Evolutionary conservation across 192 early-diverging fungal genomes (phyloP).

Genomic region (Coemansia sp.): DNA sequence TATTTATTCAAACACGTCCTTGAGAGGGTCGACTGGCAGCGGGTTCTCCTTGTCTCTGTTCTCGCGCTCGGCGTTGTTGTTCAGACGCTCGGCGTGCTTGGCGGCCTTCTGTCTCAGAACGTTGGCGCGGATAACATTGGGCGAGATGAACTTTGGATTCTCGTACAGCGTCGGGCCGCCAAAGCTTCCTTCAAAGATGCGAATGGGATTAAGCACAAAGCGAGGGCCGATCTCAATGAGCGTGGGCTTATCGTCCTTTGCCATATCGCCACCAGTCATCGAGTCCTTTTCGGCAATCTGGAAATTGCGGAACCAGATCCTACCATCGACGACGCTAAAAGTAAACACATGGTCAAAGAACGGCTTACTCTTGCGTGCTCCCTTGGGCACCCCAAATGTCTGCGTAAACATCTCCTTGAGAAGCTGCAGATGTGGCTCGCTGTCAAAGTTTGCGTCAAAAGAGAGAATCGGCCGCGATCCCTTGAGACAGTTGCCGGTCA

Average conservation of each 20-base stretch:
- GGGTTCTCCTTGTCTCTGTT: slow-evolving; percentile 29
- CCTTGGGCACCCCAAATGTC: slow-evolving; percentile 85
- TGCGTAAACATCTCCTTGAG: slow-evolving; percentile 95
- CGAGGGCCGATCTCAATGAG: slow-evolving; percentile 96
- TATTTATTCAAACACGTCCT: slow-evolving; percentile 41
- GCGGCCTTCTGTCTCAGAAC: slow-evolving; percentile 25
- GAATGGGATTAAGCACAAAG: slow-evolving; percentile 88
- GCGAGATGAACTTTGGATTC: slow-evolving; percentile 83
- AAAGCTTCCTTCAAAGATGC: slow-evolving; percentile 95
- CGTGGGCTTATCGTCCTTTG: slow-evolving; percentile 66
- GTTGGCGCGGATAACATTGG: slow-evolving; percentile 53
- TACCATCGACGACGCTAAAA: slow-evolving; percentile 81
- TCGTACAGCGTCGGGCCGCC: slow-evolving; percentile 88
- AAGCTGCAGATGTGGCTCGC: slow-evolving; percentile 75
- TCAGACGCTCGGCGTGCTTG: slow-evolving; percentile 37
- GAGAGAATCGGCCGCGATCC: slow-evolving; percentile 92
- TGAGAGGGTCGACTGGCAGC: slow-evolving; percentile 48
- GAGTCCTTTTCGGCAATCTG: slow-evolving; percentile 76
- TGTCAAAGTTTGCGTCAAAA: slow-evolving; percentile 92
- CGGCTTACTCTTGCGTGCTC: slow-evolving; percentile 87
- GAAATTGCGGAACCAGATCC: slow-evolving; percentile 96
- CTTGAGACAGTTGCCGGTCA: slow-evolving; percentile 98
- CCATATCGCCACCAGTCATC: slow-evolving; percentile 56
- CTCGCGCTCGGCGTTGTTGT: slow-evolving; percentile 24
- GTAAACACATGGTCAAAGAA: slow-evolving; percentile 94